Percentiles rank a stretch among this genome's conserved stretches.
phyloP scores from a whole-genome alignment of 495 filamentous ascomycete species.

The Ascodesmis nigricans region DNA sequence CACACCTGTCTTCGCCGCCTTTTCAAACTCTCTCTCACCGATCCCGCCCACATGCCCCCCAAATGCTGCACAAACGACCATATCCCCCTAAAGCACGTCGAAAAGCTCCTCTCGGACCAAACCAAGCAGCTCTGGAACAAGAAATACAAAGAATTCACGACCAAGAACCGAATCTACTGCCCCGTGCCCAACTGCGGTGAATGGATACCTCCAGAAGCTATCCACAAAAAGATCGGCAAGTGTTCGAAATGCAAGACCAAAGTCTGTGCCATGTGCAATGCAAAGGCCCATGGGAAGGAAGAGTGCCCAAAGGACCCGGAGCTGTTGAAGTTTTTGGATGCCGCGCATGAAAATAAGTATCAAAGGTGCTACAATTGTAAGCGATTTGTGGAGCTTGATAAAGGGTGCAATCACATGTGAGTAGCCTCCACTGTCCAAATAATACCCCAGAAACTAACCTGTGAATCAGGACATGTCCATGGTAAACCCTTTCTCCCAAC shows the following conservation, averaged over 20 bases:
- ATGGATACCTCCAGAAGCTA: slow-evolving; percentile 49
- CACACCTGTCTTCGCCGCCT: slow-evolving; percentile 45
- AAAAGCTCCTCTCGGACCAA: slow-evolving; percentile 41
- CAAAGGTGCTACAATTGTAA: slow-evolving; percentile 56
- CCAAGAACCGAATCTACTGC: slow-evolving; percentile 53
- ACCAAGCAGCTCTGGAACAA: slow-evolving; percentile 61
- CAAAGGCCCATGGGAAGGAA: slow-evolving; percentile 41
- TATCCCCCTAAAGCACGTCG: slow-evolving; percentile 55
- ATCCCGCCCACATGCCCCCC: slow-evolving; percentile 62
- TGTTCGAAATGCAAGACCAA: slow-evolving; percentile 49
- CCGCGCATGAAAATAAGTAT: slow-evolving; percentile 51
- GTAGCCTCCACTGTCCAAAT: slow-evolving; percentile 15
- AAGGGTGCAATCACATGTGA: slow-evolving; percentile 74
- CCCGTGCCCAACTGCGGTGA: slow-evolving; percentile 45
- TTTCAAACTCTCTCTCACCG: slow-evolving; percentile 49
- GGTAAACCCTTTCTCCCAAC: slow-evolving; percentile 2
- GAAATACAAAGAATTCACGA: slow-evolving; percentile 52
- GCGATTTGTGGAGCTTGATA: slow-evolving; percentile 52
- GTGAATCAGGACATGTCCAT: no score
- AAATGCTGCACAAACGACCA: slow-evolving; percentile 48
- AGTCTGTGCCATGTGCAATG: slow-evolving; percentile 52
- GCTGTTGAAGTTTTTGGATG: slow-evolving; percentile 38
- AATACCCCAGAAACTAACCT: no score
- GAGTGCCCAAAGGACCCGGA: slow-evolving; percentile 55
- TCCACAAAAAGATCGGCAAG: slow-evolving; percentile 33